Base-by-base conservation (phyloP, 1,284 basidiomycete genomes). In the Macrocystidia cucumis region DNA sequence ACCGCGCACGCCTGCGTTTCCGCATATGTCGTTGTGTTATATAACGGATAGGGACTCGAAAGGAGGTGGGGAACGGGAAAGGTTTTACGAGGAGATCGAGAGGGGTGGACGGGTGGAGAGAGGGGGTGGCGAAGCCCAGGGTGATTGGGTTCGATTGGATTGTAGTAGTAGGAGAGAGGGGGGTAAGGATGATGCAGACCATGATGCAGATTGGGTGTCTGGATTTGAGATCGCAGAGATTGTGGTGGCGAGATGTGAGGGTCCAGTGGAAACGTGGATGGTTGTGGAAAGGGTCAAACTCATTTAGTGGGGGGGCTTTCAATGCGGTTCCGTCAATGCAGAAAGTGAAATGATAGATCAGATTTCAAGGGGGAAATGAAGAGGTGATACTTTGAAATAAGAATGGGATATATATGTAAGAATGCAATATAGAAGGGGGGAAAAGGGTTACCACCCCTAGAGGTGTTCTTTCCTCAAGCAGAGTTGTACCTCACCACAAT, bases 1-100 rank as follows among this genome's bases (percentile, higher is more conserved):
- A 18, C 62, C 69, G 1, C 47, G 48, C 3, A 73, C 73, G 1
- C 78, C 79, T 0, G 55, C 60, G 23, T 76, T 74, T 42, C 77
- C 82, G 9, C 83, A 87, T 51, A 43, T 84, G 44, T 87, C 84
- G 23, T 42, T 87, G 41, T 75, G 70, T 45, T 87, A 87, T 49
- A 74, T 86, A 41, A 64, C 62, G 18, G 74, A 84, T 36, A 60
- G 64, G 17, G 78, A 85, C 44, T 60, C 61, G 6, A 54, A 48
- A n/a, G n/a, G n/a, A 6, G 52, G 65, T 14, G 60, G 56, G 8
- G 61, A 67, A 45, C 56, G 67, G 27, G 41, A 50, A 16, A 50
- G 34, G 34, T 69, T 58, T 39, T 50, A 51, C 13, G 40, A 56
- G 3, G 54, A 52, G 26, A 49, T 84, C 39, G 46, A 55, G 42